These are phyloP conservation scores for Trifolium dubium DNA, from an alignment of 306 rosid genomes.

Conservation along the genomic window DNA sequence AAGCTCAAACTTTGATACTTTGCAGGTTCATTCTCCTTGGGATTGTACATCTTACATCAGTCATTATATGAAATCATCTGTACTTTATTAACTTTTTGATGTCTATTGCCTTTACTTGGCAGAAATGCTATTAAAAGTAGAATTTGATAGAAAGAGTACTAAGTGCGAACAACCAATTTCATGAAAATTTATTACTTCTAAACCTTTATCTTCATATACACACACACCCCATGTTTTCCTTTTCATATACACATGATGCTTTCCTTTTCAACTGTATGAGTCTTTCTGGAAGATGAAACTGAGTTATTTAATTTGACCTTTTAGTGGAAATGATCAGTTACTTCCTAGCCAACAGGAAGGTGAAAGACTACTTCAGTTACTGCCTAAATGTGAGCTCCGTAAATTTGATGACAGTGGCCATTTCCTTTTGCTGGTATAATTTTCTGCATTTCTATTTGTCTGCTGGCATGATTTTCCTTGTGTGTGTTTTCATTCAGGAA, in stretches of 20 bases:
- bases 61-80: constrained; percentile 12
- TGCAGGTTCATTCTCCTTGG: constrained; percentile 61
- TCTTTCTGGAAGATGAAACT: constrained; percentile 35
- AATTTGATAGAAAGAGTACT: not conserved
- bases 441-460: constrained; percentile 34
- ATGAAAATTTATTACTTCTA: constrained; percentile 5
- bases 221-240: not conserved
- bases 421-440: constrained; percentile 77
- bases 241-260: not conserved
- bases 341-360: constrained; percentile 80
- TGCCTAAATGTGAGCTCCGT: constrained; percentile 67
- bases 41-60: constrained; percentile 15
- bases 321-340: constrained; percentile 77
- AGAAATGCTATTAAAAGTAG: not conserved
- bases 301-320: constrained; percentile 43
- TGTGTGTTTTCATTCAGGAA: too few relatives aligned
- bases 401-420: constrained; percentile 71
- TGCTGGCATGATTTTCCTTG: not conserved
- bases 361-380: constrained; percentile 51
- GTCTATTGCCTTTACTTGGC: not conserved
- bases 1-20: constrained; percentile 78
- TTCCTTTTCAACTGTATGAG: constrained; percentile 29
- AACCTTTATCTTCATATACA: not conserved
- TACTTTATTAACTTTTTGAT: not conserved
- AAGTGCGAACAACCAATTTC: constrained; percentile 10